Base-by-base conservation (phyloP, 2,329 filamentous ascomycete species). In the Fusarium agapanthi region DNA sequence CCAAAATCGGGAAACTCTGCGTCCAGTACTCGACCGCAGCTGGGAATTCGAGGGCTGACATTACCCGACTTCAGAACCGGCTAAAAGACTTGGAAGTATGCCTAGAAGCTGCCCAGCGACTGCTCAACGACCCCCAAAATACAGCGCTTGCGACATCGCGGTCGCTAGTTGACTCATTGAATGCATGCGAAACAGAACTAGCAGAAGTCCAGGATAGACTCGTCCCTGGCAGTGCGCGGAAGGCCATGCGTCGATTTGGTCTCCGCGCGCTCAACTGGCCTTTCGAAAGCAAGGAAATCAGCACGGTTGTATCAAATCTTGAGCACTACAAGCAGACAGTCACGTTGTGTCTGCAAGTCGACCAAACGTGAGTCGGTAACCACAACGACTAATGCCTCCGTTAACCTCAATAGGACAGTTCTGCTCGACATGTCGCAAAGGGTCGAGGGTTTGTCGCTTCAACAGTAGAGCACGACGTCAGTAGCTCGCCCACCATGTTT, bases 241-340 rank as follows among this genome's bases (percentile, higher is more conserved):
- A 28, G 7, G 12, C 34, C 5, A 45, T 62, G 26, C 51, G 51
- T 7, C 26, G 41, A 1, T 34, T 58, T 6, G 34, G 59, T 5
- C 14, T 57, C 6, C 59, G 51, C 10, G 59, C 59, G 18, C 26
- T 62, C 5, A 62, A 47, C 3, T 62, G 51, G 51, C 59, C 59
- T 0, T 58, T 62, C 11, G 26, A 26, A 8, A 38, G 41, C 11
- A 58, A 58, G 9, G 34, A 62, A 13, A 34, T 34, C 3, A 40
- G 3, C 3, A n/a, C 7, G 1, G 22, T 47, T 13, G 2, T 58
- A 2, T 34, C 34, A 1, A 62, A 24, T 4, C 26, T 62, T 8
- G 59, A 62, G n/a, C 40, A 45, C 12, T 62, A 58, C 40, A 58
- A 58, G 8, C 34, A 47, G 28, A 34, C 51, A 6, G 28, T 58